Conservation (phyloP, 75 land plant species). For the Adiantum capillusveneris region DNA sequence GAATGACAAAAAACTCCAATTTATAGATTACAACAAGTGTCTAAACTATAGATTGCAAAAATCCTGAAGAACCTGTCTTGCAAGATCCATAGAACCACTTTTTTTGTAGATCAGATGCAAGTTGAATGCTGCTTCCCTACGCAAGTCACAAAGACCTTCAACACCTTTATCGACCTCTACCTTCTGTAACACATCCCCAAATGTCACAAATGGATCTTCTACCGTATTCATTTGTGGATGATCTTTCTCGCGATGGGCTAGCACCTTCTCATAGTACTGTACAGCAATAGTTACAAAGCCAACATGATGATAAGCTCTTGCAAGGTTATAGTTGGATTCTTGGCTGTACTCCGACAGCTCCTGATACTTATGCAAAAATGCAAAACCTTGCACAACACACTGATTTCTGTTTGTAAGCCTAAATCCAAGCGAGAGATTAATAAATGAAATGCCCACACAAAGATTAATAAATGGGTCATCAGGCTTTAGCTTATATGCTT, state of each 20-base stretch:
- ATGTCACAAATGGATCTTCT: conserved; percentile 21
- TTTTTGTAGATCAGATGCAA: conserved; percentile 83
- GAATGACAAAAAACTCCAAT: too few species aligned
- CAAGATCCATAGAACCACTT: conserved; percentile 81
- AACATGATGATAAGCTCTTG: conserved; percentile 83
- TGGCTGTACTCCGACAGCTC: conserved; percentile 61
- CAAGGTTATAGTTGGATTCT: conserved; percentile 85
- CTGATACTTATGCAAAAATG: conserved; percentile 77
- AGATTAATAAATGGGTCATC: conserved; percentile 85
- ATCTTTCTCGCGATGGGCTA: conserved; percentile 52
- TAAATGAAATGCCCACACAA: conserved; percentile 71
- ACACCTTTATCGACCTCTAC: conserved; percentile 7
- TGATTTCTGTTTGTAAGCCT: conserved; percentile 72
- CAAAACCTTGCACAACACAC: conserved; percentile 70
- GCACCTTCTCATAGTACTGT: conserved; percentile 83
- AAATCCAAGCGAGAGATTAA: conserved; percentile 78
- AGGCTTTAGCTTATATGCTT: conserved; percentile 76
- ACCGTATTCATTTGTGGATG: conserved; percentile 48
- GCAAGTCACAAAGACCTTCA: conserved; percentile 61
- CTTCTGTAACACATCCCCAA: not conserved
- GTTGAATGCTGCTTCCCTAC: conserved; percentile 83
- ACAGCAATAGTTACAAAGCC: conserved; percentile 79
- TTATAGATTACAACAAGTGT: too few species aligned
- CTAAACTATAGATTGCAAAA: conserved; percentile 26
- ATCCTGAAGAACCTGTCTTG: conserved; percentile 75